Conservation (phyloP, 2,329 filamentous ascomycete genomes). For the Aspergillus novofumigatus region DNA sequence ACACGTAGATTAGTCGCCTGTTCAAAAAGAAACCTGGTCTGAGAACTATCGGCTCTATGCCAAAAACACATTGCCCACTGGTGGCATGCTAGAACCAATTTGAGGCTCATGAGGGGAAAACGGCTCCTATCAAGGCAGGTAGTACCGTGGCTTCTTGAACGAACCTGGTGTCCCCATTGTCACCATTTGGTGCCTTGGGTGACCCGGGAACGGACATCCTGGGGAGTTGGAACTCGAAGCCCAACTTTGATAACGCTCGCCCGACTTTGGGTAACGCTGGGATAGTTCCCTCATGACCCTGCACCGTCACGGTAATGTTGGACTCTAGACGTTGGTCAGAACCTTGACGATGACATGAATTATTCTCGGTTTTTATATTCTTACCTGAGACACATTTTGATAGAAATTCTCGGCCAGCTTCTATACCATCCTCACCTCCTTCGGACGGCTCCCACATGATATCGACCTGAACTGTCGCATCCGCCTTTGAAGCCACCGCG, state of each 20-base stretch:
- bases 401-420: constrained; percentile 66
- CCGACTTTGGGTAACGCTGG: constrained; percentile 70
- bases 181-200: constrained; percentile 35
- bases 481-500: constrained; percentile 63
- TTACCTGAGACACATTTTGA: constrained; percentile 79
- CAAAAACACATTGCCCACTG: constrained; percentile 8
- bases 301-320: constrained; percentile 75
- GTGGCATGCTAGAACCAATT: constrained; percentile 5
- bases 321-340: constrained; percentile 47
- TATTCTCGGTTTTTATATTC: constrained; percentile 2
- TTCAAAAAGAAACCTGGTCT: neutral
- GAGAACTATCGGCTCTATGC: constrained; percentile 23
- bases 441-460: constrained; percentile 70
- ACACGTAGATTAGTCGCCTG: constrained; percentile 12
- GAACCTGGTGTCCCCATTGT: constrained; percentile 58
- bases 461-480: constrained; percentile 63
- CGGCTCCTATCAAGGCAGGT: constrained; percentile 19
- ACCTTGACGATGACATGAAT: neutral
- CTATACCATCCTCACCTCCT: constrained; percentile 58
- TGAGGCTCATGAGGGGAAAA: constrained; percentile 8
- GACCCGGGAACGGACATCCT: constrained; percentile 56
- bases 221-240: constrained; percentile 69
- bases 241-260: constrained; percentile 65
- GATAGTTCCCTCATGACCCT: constrained; percentile 67
- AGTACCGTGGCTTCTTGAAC: constrained; percentile 71